phyloP scores from a whole-genome alignment of 1,139 yeast species.

The Nadsonia commutata region DNA sequence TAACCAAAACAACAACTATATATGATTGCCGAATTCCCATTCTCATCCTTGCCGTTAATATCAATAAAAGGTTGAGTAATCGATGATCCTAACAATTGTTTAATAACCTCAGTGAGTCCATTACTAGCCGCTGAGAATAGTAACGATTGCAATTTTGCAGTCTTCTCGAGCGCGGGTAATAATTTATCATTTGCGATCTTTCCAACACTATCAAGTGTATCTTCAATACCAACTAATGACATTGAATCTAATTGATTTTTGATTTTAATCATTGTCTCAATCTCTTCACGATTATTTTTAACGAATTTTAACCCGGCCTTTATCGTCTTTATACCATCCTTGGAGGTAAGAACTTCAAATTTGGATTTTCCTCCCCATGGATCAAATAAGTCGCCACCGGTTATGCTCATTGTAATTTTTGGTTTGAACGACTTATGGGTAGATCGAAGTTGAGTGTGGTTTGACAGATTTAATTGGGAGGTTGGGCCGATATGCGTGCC shows the following conservation, averaged over 20 bases:
- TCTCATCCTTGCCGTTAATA: conserved; percentile 23
- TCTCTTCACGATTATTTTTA: conserved; percentile 2
- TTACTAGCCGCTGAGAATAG: conserved; percentile 23
- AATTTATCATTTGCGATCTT: conserved; percentile 13
- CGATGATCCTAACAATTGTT: conserved; percentile 18
- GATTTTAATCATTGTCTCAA: conserved; percentile 1
- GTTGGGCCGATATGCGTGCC: neutral
- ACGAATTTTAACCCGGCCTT: neutral
- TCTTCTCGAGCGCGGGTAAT: conserved; percentile 13
- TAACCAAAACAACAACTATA: conserved; percentile 30
- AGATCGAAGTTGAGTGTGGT: neutral
- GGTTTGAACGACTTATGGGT: neutral
- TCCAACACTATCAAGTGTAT: conserved; percentile 12
- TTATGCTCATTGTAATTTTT: neutral
- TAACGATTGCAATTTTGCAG: conserved; percentile 15
- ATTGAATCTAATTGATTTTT: conserved; percentile 4
- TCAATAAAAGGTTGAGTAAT: conserved; percentile 15
- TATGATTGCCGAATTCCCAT: conserved; percentile 26
- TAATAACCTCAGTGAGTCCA: conserved; percentile 20
- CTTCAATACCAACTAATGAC: neutral
- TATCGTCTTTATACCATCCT: neutral
- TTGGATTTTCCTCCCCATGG: conserved; percentile 5
- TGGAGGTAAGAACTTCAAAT: neutral
- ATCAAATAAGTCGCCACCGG: conserved; percentile 3
- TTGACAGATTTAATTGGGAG: neutral